Evolutionary conservation across 2,329 filamentous ascomycete species (phyloP), one percentile per base, ranked within the genome.

Genomic region (Parascedosporium putredinis): DNA sequence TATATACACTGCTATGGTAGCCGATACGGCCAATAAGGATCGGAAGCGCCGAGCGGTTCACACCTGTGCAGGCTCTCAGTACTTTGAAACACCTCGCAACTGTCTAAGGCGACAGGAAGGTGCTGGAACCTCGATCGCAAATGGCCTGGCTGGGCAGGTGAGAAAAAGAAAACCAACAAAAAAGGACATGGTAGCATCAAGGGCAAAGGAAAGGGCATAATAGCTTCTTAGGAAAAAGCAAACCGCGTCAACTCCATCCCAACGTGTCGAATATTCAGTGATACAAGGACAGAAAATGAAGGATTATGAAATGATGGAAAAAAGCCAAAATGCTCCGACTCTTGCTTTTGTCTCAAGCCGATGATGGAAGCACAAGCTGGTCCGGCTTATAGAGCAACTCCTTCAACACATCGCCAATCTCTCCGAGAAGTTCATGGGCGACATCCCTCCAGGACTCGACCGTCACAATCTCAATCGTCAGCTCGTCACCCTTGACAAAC

Each of bases 381-480:
- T 58, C 52, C 2, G 67, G 64, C 51, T 62, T 55, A 31, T 55
- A 54, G 9, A 74, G 67, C 49, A 77, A 55, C 46, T 61, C 56
- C 47, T 64, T 57, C 53, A 75, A 62, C 25, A 66, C 64, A 3
- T 55, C 59, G 46, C 64, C 69, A 54, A 81, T 56, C 47, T 78
- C 74, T 18, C 69, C 67, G 46, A 84, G 58, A 50, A 81, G 57
- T 10, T 67, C 68, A 43, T 65, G 62, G 1, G 78, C 78, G 46
- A 78, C 71, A 0, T 60, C 65, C 9, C 64, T 67, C 75, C 77
- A 81, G 45, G 70, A 74, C 59, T 76, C 66, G 55, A 79, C 75
- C 2, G 78, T 81, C 18, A 82, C 76, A 58, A 82, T 70, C 65
- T 81, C 79, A 47, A 82, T 64, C 45, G 70, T 73, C 59, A 76